phyloP scores from a whole-genome alignment of 495 filamentous ascomycete species.

The Lentithecium fluviatile region DNA sequence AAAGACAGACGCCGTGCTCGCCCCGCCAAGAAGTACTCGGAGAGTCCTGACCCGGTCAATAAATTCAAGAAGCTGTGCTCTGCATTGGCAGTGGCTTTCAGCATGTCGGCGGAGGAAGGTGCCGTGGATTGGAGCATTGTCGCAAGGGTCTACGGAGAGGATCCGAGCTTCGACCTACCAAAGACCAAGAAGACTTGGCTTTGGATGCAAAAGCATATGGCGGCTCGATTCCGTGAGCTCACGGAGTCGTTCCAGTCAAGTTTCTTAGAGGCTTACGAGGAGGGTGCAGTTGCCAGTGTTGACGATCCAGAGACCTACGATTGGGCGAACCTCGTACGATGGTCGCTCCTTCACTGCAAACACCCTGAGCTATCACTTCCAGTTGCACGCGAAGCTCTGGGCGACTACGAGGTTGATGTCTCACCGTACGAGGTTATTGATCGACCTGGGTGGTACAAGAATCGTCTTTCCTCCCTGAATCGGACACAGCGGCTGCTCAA shows the following conservation, averaged over 20 bases:
- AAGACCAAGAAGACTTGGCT: constrained; percentile 55
- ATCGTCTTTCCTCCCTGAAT: constrained; percentile 22
- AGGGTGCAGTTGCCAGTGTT: constrained; percentile 63
- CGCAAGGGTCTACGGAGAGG: constrained; percentile 59
- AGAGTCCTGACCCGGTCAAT: not conserved
- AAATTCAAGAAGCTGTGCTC: constrained; percentile 21
- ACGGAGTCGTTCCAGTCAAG: constrained; percentile 72
- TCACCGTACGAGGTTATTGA: constrained; percentile 2
- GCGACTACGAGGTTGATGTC: constrained; percentile 11
- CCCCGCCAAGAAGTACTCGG: constrained; percentile 1
- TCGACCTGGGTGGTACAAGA: constrained; percentile 16
- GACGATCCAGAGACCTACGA: constrained; percentile 69
- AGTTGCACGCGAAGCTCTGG: not conserved
- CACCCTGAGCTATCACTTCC: constrained; percentile 31
- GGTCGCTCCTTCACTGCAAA: constrained; percentile 55
- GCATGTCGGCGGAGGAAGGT: constrained; percentile 68
- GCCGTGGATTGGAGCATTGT: constrained; percentile 75
- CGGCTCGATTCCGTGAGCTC: constrained; percentile 64
- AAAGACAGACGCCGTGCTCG: not conserved
- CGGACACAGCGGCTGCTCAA: constrained; percentile 5
- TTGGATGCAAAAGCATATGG: constrained; percentile 56
- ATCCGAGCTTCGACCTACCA: constrained; percentile 11
- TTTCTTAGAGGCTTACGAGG: constrained; percentile 74
- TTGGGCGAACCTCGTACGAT: constrained; percentile 72
- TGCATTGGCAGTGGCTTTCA: constrained; percentile 59